phyloP scores from a whole-genome alignment of 768 basidiomycete species.

The Suillus decipiens region DNA sequence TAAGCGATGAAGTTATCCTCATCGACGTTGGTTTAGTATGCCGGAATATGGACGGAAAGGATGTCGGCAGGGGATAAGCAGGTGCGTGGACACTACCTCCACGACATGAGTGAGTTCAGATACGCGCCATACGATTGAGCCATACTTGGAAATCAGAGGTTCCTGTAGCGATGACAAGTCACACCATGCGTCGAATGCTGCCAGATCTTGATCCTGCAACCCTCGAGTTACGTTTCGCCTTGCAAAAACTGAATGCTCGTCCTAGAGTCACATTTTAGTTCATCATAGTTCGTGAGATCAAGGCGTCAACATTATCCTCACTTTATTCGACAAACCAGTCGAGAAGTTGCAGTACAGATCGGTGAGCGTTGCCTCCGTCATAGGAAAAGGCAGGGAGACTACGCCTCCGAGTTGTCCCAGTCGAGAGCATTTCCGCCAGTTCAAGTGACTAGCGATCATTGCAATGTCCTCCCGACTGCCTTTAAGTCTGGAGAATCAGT shows the following conservation, averaged over 20 bases:
- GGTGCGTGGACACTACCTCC: constrained; percentile 45
- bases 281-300: not conserved
- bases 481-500: constrained; percentile 33
- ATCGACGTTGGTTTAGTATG: constrained; percentile 19
- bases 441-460: constrained; percentile 48
- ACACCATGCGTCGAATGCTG: constrained; percentile 43
- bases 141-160: constrained; percentile 41
- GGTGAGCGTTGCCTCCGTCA: constrained; percentile 29
- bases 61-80: constrained; percentile 60
- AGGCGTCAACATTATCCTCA: not conserved
- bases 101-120: constrained; percentile 10
- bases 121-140: constrained; percentile 2
- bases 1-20: constrained; percentile 46
- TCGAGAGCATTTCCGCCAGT: constrained; percentile 52
- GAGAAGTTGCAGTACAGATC: constrained; percentile 44
- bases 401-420: constrained; percentile 60
- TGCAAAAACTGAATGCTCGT: constrained; percentile 34
- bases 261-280: constrained; percentile 15
- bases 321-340: constrained; percentile 19
- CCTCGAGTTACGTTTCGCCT: constrained; percentile 63
- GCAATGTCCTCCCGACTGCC: constrained; percentile 41
- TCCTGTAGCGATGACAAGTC: constrained; percentile 30
- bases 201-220: constrained; percentile 41
- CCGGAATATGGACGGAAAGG: constrained; percentile 54
- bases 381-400: constrained; percentile 42